Evolutionary conservation across 2,329 filamentous ascomycete genomes (phyloP).

Genomic region (Epichloe uncinata): DNA sequence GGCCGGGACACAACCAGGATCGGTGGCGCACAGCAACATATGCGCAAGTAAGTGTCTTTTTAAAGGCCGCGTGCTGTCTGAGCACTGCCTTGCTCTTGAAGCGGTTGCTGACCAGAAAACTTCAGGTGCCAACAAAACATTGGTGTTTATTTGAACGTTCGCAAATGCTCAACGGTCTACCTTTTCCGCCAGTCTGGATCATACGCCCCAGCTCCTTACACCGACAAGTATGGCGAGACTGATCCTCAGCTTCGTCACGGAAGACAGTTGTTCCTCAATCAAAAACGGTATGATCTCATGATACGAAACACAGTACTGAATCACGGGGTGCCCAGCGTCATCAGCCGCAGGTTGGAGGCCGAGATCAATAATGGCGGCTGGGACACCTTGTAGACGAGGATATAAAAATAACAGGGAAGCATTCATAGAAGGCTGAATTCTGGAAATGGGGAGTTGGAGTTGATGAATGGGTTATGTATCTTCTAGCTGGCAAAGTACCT

Average conservation of each 20-base stretch:
- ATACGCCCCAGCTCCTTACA: conserved; percentile 79
- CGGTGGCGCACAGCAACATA: conserved; percentile 84
- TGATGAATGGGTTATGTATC: not conserved
- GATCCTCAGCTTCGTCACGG: conserved; percentile 82
- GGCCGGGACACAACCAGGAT: conserved; percentile 34
- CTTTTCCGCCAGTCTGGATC: conserved; percentile 71
- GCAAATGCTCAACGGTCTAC: conserved; percentile 87
- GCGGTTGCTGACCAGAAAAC: not conserved
- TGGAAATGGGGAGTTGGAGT: conserved; percentile 1
- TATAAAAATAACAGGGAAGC: not conserved
- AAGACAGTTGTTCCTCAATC: conserved; percentile 82
- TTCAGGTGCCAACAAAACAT: conserved; percentile 73
- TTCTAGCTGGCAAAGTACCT: not conserved
- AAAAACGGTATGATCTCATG: conserved; percentile 83
- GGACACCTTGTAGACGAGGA: conserved; percentile 51
- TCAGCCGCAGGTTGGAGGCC: conserved; percentile 79
- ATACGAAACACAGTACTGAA: conserved; percentile 75
- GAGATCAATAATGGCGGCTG: conserved; percentile 96
- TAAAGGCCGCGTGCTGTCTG: not conserved
- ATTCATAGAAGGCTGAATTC: conserved; percentile 3
- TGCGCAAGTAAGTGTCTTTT: conserved; percentile 54
- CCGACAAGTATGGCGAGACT: conserved; percentile 91
- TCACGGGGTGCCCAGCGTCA: conserved; percentile 77
- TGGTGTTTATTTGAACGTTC: conserved; percentile 91
- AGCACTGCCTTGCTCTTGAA: not conserved